A percentile compares a stretch with the other conserved stretches of the same genome.
phyloP scores from a whole-genome alignment of 2,329 filamentous ascomycete genomes.

The Fusarium burgessii region DNA sequence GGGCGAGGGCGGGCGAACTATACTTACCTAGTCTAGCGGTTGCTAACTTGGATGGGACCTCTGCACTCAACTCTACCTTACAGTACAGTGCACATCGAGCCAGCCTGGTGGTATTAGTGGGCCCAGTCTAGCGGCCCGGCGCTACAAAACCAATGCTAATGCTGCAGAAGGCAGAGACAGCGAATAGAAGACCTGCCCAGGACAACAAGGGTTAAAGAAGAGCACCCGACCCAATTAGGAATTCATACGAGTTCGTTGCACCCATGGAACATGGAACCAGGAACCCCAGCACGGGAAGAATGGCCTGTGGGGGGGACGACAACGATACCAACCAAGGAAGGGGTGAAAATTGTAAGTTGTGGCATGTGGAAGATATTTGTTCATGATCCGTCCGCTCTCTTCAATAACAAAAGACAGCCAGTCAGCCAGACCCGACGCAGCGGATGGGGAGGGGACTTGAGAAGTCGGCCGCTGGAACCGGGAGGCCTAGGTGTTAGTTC shows the following conservation, averaged over 20 bases:
- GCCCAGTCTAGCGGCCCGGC: constrained; percentile 43
- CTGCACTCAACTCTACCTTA: constrained; percentile 24
- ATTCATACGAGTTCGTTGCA: constrained; percentile 40
- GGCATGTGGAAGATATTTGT: constrained; percentile 12
- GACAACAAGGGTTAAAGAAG: constrained; percentile 23
- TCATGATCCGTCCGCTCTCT: not conserved
- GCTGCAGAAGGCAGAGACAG: constrained; percentile 36
- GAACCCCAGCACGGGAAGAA: constrained; percentile 28
- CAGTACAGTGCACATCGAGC: constrained; percentile 33
- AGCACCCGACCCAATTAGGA: constrained; percentile 26
- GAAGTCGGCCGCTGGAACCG: constrained; percentile 31
- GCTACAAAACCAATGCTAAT: constrained; percentile 31
- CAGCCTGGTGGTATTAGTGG: constrained; percentile 47
- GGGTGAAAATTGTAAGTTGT: constrained; percentile 8
- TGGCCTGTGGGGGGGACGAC: constrained; percentile 21
- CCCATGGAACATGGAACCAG: constrained; percentile 16
- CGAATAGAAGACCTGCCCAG: constrained; percentile 37
- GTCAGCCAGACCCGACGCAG: constrained; percentile 23
- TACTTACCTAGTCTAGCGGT: constrained; percentile 42
- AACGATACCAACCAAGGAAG: constrained; percentile 3
- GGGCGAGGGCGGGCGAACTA: constrained; percentile 42
- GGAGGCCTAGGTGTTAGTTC: constrained; percentile 24
- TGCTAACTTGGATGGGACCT: constrained; percentile 35
- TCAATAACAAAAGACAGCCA: not conserved
- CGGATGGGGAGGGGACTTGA: constrained; percentile 16